phyloP scores from a whole-genome alignment of 768 basidiomycete species.

The Pleurotus platypus region DNA sequence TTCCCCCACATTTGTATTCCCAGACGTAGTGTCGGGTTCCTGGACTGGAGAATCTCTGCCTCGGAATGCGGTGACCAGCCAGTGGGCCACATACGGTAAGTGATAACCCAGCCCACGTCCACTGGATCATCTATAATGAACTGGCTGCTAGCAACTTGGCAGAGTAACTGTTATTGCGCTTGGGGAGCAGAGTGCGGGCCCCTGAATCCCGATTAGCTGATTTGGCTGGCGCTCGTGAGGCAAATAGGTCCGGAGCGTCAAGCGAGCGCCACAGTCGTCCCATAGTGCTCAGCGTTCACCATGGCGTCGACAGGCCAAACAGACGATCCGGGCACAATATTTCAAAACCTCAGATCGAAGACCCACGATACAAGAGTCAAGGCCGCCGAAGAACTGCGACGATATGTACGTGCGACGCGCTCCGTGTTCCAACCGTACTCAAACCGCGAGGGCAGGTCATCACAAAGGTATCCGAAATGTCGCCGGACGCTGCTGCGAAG shows the following conservation, averaged over 20 bases:
- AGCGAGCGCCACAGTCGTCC: not conserved
- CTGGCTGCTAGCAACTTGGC: too few relatives aligned
- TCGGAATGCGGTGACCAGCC: too few relatives aligned
- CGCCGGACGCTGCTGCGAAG: slow-evolving; percentile 75
- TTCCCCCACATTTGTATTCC: too few relatives aligned
- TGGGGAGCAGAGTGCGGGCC: too few relatives aligned
- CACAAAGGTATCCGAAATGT: slow-evolving; percentile 72
- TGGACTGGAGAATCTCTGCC: too few relatives aligned
- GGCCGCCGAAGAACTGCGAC: slow-evolving; percentile 68
- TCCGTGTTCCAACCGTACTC: slow-evolving; percentile 11
- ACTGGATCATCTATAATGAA: too few relatives aligned
- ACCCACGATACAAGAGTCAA: slow-evolving; percentile 61
- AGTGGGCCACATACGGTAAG: too few relatives aligned
- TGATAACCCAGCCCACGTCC: too few relatives aligned
- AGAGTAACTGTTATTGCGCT: too few relatives aligned
- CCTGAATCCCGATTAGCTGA: too few relatives aligned
- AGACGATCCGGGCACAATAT: slow-evolving; percentile 65
- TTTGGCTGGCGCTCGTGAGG: not conserved
- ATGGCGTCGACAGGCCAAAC: slow-evolving; percentile 66
- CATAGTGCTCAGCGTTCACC: slow-evolving; percentile 47
- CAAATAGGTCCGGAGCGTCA: not conserved
- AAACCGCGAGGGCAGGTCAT: slow-evolving; percentile 47
- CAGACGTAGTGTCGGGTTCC: too few relatives aligned
- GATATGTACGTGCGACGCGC: slow-evolving; percentile 52
- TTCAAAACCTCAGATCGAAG: slow-evolving; percentile 61